Percentiles rank a stretch among this genome's conserved stretches.
Evolutionary conservation across 2,329 filamentous ascomycete species (phyloP).

Genomic region (Claviceps maximensis): DNA sequence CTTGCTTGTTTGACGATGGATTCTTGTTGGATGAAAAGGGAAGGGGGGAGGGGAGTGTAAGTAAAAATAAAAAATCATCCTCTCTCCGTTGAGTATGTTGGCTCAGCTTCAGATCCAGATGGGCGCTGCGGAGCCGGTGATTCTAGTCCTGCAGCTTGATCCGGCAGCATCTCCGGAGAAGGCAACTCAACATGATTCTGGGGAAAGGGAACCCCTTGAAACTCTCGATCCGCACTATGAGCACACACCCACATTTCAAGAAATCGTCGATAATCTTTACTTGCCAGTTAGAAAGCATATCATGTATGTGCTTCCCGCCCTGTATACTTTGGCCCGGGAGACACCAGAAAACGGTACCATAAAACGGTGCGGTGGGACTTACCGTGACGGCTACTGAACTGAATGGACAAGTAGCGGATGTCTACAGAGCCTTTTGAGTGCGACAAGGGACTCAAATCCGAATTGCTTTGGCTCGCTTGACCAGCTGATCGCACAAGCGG

Average conservation of each 20-base stretch:
- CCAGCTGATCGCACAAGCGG: slow-evolving; percentile 22
- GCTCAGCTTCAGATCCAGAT: slow-evolving; percentile 3
- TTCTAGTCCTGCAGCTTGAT: slow-evolving; percentile 7
- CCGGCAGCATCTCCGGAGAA: slow-evolving; percentile 30
- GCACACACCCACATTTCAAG: slow-evolving; percentile 32
- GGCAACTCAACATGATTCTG: slow-evolving; percentile 32
- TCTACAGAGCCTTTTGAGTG: slow-evolving; percentile 18
- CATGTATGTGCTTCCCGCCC: background rate
- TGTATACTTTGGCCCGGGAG: too few relatives aligned
- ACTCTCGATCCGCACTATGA: slow-evolving; percentile 32
- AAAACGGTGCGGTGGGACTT: slow-evolving; percentile 7
- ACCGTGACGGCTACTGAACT: slow-evolving; percentile 36
- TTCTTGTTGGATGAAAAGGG: too few relatives aligned
- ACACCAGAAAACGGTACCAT: background rate
- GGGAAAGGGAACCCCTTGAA: slow-evolving; percentile 31
- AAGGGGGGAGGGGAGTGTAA: too few relatives aligned
- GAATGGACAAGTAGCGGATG: slow-evolving; percentile 35
- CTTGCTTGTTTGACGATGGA: too few relatives aligned
- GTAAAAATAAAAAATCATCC: background rate
- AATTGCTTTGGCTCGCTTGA: slow-evolving; percentile 8
- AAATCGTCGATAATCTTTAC: slow-evolving; percentile 31
- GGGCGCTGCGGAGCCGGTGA: slow-evolving; percentile 5
- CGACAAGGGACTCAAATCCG: slow-evolving; percentile 13
- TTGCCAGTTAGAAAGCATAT: background rate
- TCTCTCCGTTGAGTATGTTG: background rate